These are phyloP conservation scores for Paraphoma sp. DNA, from an alignment of 2,329 filamentous ascomycete genomes.

Conservation along the genomic window DNA sequence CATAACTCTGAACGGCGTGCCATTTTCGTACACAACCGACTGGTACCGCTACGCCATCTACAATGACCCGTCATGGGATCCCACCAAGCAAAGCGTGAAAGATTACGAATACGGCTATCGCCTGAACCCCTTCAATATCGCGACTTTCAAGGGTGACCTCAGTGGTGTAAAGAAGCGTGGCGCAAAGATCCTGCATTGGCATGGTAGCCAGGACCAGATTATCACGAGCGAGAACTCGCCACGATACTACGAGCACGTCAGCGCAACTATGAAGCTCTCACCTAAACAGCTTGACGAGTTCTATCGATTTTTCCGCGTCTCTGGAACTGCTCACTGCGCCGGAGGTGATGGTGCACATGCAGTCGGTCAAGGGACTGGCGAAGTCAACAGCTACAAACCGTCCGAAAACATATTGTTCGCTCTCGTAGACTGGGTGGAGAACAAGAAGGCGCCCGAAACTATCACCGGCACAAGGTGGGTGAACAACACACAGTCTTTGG, in stretches of 20 bases:
- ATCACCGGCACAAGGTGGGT: constrained; percentile 41
- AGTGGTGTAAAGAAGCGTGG: constrained; percentile 46
- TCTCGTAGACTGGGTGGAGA: constrained; percentile 57
- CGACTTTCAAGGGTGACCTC: constrained; percentile 52
- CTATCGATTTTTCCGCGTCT: constrained; percentile 61
- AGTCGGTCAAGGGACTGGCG: constrained; percentile 36
- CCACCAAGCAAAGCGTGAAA: constrained; percentile 44
- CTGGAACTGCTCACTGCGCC: constrained; percentile 60
- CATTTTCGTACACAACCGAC: constrained; percentile 54
- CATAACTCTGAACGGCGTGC: constrained; percentile 48
- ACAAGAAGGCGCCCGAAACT: constrained; percentile 50
- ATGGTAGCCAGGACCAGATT: constrained; percentile 53
- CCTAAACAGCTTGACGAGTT: constrained; percentile 49
- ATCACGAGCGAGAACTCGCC: constrained; percentile 55
- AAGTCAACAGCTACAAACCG: constrained; percentile 38
- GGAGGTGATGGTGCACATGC: constrained; percentile 56
- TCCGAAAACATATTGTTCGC: constrained; percentile 56
- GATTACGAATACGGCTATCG: constrained; percentile 51
- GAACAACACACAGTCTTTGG: constrained; percentile 34
- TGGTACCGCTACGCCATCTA: constrained; percentile 60
- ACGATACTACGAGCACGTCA: constrained; percentile 58
- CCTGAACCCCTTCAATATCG: constrained; percentile 47
- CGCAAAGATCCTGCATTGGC: constrained; percentile 56
- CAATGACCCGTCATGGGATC: constrained; percentile 54
- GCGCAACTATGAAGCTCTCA: constrained; percentile 50